phyloP scores from a whole-genome alignment of 352 stramenopile genomes.

The Globisporangium orthogonon region DNA sequence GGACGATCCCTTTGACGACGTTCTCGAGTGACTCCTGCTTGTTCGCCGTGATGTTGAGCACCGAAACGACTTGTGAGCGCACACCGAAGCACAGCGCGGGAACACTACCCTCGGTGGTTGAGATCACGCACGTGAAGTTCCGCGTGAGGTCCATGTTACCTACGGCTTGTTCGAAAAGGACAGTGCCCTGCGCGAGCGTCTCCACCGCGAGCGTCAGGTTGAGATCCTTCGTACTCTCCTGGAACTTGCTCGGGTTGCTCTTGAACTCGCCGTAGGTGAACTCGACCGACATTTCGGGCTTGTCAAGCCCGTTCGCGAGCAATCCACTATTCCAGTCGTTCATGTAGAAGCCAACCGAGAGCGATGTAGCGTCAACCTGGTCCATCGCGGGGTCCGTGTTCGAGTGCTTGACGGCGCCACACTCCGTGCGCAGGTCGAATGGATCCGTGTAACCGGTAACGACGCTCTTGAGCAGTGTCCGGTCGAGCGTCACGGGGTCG shows the following conservation, averaged over 20 bases:
- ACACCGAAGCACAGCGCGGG: background rate
- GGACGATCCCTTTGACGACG: slow-evolving; percentile 10
- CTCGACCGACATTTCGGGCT: slow-evolving; percentile 1
- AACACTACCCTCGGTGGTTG: too few relatives aligned
- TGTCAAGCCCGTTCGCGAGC: slow-evolving; percentile 1
- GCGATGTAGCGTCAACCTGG: slow-evolving; percentile 12
- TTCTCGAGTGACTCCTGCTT: slow-evolving; percentile 9
- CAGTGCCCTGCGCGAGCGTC: slow-evolving; percentile 10
- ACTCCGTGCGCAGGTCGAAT: slow-evolving; percentile 12
- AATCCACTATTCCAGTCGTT: slow-evolving; percentile 17
- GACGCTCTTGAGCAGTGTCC: slow-evolving; percentile 17
- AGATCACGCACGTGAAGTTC: slow-evolving; percentile 5
- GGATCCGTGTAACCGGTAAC: slow-evolving; percentile 13
- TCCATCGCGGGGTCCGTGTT: slow-evolving; percentile 2
- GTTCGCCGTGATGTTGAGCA: slow-evolving; percentile 1
- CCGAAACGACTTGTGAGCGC: background rate
- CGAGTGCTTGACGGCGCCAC: slow-evolving; percentile 4
- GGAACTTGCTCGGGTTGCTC: slow-evolving; percentile 8
- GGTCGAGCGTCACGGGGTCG: background rate
- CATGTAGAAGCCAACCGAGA: slow-evolving; percentile 14
- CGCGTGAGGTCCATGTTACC: slow-evolving; percentile 10
- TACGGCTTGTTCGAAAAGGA: slow-evolving; percentile 12
- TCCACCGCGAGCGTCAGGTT: slow-evolving; percentile 13
- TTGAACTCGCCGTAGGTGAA: slow-evolving; percentile 17
- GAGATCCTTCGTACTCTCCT: background rate